phyloP scores from a whole-genome alignment of 2,329 filamentous ascomycete genomes.

The Didymellaceae sp. region DNA sequence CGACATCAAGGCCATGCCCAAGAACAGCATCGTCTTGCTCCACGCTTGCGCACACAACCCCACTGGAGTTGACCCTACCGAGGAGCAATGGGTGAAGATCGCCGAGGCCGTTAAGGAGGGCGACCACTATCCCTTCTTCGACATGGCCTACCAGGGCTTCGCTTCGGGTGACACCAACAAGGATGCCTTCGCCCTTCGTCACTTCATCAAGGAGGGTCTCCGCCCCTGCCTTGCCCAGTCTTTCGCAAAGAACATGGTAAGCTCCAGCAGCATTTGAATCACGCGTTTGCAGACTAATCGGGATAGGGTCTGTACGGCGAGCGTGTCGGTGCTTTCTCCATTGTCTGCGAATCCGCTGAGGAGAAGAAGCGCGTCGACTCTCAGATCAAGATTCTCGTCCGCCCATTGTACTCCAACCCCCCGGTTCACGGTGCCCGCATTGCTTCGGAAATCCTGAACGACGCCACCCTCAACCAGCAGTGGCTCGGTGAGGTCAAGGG shows the following conservation, averaged over 20 bases:
- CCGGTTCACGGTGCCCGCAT: constrained; percentile 96
- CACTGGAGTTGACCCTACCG: constrained; percentile 91
- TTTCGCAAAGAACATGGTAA: constrained; percentile 98
- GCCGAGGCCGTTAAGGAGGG: constrained; percentile 83
- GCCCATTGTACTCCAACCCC: constrained; percentile 97
- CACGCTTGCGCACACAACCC: constrained; percentile 99
- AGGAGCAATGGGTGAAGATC: constrained; percentile 92
- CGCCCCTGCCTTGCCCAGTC: constrained; percentile 87
- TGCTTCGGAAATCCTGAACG: constrained; percentile 89
- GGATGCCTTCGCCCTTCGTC: constrained; percentile 90
- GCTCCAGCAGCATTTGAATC: constrained; percentile 17
- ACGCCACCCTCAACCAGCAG: constrained; percentile 82
- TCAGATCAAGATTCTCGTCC: constrained; percentile 97
- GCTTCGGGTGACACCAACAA: constrained; percentile 89
- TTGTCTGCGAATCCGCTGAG: constrained; percentile 82
- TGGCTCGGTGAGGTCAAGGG: constrained; percentile 97
- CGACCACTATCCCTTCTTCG: constrained; percentile 87
- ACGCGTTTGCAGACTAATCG: not conserved
- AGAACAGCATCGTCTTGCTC: constrained; percentile 87
- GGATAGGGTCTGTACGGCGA: constrained; percentile 91
- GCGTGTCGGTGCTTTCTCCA: constrained; percentile 95
- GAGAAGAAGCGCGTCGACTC: constrained; percentile 97
- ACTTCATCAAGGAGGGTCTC: constrained; percentile 94
- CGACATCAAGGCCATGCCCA: constrained; percentile 87
- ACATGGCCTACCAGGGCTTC: constrained; percentile 96